Evolutionary conservation across 1,284 basidiomycete genomes (phyloP).

Genomic region (Exsudoporus floridanus): DNA sequence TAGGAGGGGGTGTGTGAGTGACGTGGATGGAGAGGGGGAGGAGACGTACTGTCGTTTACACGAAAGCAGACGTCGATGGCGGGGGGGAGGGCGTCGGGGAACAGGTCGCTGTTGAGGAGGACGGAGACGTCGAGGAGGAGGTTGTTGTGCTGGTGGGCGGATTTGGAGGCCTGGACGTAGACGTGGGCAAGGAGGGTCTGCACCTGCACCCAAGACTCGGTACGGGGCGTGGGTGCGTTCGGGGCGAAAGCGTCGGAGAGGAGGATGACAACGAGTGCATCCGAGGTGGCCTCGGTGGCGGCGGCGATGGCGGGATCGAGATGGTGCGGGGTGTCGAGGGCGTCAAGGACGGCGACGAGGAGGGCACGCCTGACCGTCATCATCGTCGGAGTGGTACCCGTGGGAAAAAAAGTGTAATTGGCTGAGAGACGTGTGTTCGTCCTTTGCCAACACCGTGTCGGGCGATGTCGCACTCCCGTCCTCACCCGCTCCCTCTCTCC

Average conservation of each 20-base stretch:
- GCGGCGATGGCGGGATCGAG: slow-evolving; percentile 52
- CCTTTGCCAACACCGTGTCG: neutral
- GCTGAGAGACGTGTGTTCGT: no score
- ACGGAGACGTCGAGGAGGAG: slow-evolving; percentile 72
- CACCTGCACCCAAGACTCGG: slow-evolving; percentile 55
- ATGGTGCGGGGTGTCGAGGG: slow-evolving; percentile 50
- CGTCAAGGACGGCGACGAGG: slow-evolving; percentile 52
- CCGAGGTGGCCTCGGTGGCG: slow-evolving; percentile 46
- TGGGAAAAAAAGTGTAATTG: slow-evolving; percentile 12
- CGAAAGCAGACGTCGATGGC: slow-evolving; percentile 50
- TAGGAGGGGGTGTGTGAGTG: neutral
- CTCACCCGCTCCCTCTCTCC: slow-evolving; percentile 12
- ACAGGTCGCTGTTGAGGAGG: slow-evolving; percentile 51
- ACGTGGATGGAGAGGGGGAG: neutral
- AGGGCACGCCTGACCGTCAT: slow-evolving; percentile 33
- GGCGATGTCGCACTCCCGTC: slow-evolving; percentile 1
- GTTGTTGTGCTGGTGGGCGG: slow-evolving; percentile 63
- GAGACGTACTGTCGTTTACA: slow-evolving; percentile 47
- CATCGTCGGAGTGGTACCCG: slow-evolving; percentile 5
- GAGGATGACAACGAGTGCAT: slow-evolving; percentile 60
- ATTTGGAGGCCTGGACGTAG: slow-evolving; percentile 71
- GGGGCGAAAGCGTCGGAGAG: slow-evolving; percentile 55
- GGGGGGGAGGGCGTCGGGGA: slow-evolving; percentile 41
- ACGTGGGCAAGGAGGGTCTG: slow-evolving; percentile 69
- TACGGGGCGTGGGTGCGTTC: slow-evolving; percentile 45